Evolutionary conservation across 2,329 filamentous ascomycete species (phyloP), one percentile per base, ranked within the genome.

Genomic region (Teratosphaeria destructans): DNA sequence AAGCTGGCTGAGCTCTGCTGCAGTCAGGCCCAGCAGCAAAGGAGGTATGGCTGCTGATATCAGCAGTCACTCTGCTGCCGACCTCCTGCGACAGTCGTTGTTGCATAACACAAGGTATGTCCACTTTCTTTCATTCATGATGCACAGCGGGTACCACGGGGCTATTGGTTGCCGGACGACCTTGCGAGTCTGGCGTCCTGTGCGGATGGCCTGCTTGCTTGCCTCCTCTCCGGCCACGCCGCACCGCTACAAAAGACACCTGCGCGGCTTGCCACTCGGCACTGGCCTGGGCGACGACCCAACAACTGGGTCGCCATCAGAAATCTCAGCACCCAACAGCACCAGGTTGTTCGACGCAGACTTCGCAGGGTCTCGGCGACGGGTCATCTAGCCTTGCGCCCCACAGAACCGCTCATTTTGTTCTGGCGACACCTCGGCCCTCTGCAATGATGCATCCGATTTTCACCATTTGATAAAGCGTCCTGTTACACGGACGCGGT

Each of bases 1-100:
- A 68, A 60, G 62, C 26, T 56, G 56, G 29, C 53, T 55, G 39
- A 62, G 63, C 58, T 59, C 56, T 23, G 26, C 35, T 34, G 16
- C 5, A 7, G 27, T 49, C 34, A 49, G 55, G 47, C 62, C 54
- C 55, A 65, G 66, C 60, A 64, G 67, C 56, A 61, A 61, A 16
- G 60, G 66, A 52, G 58, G 66, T 27, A 59, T 64, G 54, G 59
- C 74, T 64, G 76, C 76, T 71, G 75, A 76, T 71, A 73, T 76
- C 66, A 80, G 78, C 66, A 73, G 77, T 67, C 75, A 78, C 66
- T 77, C 76, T 61, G 81, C 82, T 59, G 79, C 80, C 57, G 82
- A 84, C 67, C 73, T 83, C 72, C 73, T 83, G 68, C 78, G 82
- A 68, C 83, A 84, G 73, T 78, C 81, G 61, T 79, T 81, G 72